Evolutionary conservation across 2,329 filamentous ascomycete species (phyloP).

Genomic region (Neofusicoccum umdonicola): DNA sequence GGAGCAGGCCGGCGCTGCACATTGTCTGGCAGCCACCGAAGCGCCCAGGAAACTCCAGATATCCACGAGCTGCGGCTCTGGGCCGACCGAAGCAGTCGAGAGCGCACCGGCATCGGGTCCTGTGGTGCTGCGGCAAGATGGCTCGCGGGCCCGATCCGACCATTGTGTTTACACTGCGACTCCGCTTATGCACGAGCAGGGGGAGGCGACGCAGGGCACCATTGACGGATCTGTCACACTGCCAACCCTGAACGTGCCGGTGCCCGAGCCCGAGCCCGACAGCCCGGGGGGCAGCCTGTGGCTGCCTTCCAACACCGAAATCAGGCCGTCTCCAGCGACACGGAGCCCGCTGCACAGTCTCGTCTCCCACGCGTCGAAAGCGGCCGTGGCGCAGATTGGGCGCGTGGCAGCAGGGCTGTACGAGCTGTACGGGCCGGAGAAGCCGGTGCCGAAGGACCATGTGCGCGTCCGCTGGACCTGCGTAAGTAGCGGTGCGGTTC

Average conservation of each 20-base stretch:
- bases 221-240: conserved; percentile 7
- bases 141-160: neutral
- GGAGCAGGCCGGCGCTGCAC: neutral
- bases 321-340: neutral
- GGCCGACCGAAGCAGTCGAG: neutral
- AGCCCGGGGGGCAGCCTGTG: conserved; percentile 4
- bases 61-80: neutral
- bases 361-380: neutral
- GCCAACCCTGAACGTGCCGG: neutral
- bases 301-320: conserved; percentile 9
- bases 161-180: neutral
- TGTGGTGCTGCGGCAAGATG: too few species aligned
- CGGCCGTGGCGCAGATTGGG: neutral
- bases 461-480: conserved; percentile 38
- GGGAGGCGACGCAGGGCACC: neutral
- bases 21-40: neutral
- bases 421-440: conserved; percentile 29
- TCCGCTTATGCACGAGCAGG: neutral
- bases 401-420: neutral
- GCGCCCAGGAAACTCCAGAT: neutral
- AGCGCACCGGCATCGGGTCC: neutral
- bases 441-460: conserved; percentile 27
- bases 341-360: neutral
- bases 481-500: conserved; percentile 21
- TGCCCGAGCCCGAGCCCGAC: neutral